Percentiles rank a stretch among this genome's conserved stretches.
These are phyloP conservation scores for Ilyonectria robusta DNA, from an alignment of 2,329 filamentous ascomycete species.

Conservation along the genomic window DNA sequence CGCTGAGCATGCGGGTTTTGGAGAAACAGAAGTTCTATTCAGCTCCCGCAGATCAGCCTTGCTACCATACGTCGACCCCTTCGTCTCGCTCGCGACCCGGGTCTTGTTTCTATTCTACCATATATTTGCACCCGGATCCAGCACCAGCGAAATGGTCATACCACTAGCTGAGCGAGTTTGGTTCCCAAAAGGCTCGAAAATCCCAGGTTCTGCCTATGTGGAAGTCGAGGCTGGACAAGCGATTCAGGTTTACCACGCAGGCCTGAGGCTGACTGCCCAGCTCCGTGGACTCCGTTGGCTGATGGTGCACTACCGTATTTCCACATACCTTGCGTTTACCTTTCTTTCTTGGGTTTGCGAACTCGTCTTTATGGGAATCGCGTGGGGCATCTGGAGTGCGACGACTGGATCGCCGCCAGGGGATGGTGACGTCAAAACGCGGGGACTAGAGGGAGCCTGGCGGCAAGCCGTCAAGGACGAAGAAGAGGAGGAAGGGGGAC, in stretches of 20 bases:
- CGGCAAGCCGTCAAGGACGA: slow-evolving; percentile 37
- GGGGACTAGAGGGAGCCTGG: slow-evolving; percentile 27
- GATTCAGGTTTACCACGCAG: slow-evolving; percentile 83
- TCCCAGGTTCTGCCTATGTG: slow-evolving; percentile 64
- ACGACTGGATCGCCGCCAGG: slow-evolving; percentile 45
- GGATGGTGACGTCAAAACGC: slow-evolving; percentile 23
- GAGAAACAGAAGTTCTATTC: slow-evolving; percentile 63
- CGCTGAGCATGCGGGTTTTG: slow-evolving; percentile 54
- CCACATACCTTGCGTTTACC: slow-evolving; percentile 78
- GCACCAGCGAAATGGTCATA: slow-evolving; percentile 75
- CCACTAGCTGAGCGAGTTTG: slow-evolving; percentile 80
- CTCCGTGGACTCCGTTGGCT: slow-evolving; percentile 84
- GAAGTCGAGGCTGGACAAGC: slow-evolving; percentile 79
- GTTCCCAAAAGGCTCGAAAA: slow-evolving; percentile 64
- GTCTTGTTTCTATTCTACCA: slow-evolving; percentile 78
- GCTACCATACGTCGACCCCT: slow-evolving; percentile 81
- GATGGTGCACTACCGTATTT: slow-evolving; percentile 87
- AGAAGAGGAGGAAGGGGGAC: slow-evolving; percentile 46
- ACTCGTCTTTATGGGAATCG: slow-evolving; percentile 74
- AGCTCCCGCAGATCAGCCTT: slow-evolving; percentile 82
- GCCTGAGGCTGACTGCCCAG: slow-evolving; percentile 79
- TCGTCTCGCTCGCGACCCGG: slow-evolving; percentile 74
- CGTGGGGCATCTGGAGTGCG: slow-evolving; percentile 71
- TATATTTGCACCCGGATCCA: slow-evolving; percentile 74
- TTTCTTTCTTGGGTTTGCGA: slow-evolving; percentile 83